Conservation (phyloP, 1,139 yeast genomes). For the Nakaseomyces delphensis region DNA sequence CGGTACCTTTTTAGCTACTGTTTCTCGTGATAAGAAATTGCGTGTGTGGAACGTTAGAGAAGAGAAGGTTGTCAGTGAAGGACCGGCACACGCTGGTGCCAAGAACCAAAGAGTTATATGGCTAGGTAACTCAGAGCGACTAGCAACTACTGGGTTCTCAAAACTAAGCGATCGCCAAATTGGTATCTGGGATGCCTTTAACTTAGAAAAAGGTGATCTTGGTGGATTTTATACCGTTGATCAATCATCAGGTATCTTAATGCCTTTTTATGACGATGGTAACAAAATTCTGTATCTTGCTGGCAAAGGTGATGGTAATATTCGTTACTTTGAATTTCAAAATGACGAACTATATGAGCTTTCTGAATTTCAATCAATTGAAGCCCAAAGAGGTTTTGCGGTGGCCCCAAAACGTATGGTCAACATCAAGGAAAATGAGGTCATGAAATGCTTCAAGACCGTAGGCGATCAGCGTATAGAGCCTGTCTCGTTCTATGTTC, state of each 20-base stretch:
- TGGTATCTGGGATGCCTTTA: conserved; percentile 81
- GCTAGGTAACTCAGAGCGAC: conserved; percentile 78
- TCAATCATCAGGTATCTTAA: conserved; percentile 83
- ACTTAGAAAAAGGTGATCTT: conserved; percentile 71
- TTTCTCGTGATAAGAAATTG: conserved; percentile 84
- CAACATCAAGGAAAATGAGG: conserved; percentile 74
- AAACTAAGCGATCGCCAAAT: conserved; percentile 88
- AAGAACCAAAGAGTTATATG: conserved; percentile 81
- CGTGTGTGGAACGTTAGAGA: conserved; percentile 85
- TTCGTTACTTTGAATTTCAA: conserved; percentile 81
- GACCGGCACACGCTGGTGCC: conserved; percentile 87
- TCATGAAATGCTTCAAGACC: conserved; percentile 71
- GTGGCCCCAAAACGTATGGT: conserved; percentile 77
- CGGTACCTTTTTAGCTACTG: conserved; percentile 79
- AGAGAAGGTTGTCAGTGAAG: conserved; percentile 69
- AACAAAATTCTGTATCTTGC: conserved; percentile 78
- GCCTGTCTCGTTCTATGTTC: conserved; percentile 85
- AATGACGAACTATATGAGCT: conserved; percentile 73
- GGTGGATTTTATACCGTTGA: conserved; percentile 83
- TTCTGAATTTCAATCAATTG: conserved; percentile 78
- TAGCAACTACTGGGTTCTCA: conserved; percentile 94
- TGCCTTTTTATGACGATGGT: conserved; percentile 81
- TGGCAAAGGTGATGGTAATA: conserved; percentile 98
- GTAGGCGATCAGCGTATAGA: conserved; percentile 76
- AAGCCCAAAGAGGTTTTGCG: conserved; percentile 95